These are phyloP conservation scores for Suillus subaureus DNA, from an alignment of 768 basidiomycete genomes.

Conservation along the genomic window DNA sequence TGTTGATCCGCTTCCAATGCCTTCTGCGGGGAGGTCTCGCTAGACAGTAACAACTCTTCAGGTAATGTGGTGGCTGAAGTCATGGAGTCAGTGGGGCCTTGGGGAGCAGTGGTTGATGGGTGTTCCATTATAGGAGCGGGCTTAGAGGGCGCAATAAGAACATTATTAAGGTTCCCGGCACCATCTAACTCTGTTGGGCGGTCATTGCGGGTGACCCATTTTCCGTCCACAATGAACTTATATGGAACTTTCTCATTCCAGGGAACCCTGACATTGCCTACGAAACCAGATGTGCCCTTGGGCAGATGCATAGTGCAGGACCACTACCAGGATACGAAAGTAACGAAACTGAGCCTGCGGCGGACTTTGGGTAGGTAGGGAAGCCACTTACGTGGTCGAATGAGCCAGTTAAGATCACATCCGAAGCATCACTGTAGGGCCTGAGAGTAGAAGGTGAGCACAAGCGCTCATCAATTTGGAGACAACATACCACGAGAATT, in stretches of 20 bases:
- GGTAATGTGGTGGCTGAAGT: not conserved
- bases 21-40: not conserved
- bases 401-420: conserved; percentile 73
- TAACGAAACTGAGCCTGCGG: conserved; percentile 7
- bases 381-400: conserved; percentile 69
- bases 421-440: conserved; percentile 56
- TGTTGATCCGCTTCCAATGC: not conserved
- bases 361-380: conserved; percentile 15
- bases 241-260: conserved; percentile 66
- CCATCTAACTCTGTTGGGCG: conserved; percentile 63
- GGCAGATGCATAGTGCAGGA: conserved; percentile 55
- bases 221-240: conserved; percentile 82
- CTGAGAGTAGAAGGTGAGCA: conserved; percentile 36
- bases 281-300: conserved; percentile 57
- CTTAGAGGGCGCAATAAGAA: conserved; percentile 55
- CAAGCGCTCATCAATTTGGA: conserved; percentile 15
- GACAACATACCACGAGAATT: conserved; percentile 52
- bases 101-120: not conserved
- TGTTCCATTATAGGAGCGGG: conserved; percentile 25
- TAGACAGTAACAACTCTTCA: not conserved
- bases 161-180: conserved; percentile 71
- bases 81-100: conserved; percentile 16
- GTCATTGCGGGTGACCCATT: conserved; percentile 57
- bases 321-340: conserved; percentile 49
- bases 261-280: conserved; percentile 53